Conservation (phyloP, 257 asterid species). For the Gentiana straminea region DNA sequence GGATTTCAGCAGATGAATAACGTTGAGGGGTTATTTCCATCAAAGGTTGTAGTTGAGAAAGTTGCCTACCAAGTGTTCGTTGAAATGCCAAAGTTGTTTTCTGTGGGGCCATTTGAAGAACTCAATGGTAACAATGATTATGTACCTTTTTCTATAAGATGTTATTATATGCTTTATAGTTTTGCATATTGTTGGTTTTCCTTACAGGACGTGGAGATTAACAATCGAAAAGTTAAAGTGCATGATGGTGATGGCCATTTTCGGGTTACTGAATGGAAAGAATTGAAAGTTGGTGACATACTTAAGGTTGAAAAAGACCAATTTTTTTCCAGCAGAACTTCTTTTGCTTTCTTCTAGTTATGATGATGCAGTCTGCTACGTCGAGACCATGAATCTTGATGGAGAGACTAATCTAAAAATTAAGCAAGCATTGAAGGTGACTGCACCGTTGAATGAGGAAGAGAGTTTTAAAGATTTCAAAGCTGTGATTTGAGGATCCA, state of each 20-base stretch:
- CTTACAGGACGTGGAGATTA: constrained; percentile 74
- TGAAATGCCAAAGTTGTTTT: too few relatives aligned
- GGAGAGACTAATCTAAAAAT: constrained; percentile 92
- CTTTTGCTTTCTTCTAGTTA: constrained; percentile 78
- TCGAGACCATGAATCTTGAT: constrained; percentile 93
- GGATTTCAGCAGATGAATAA: too few relatives aligned
- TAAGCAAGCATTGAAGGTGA: constrained; percentile 63
- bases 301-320: constrained; percentile 81
- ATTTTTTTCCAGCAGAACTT: constrained; percentile 81
- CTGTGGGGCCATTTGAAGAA: too few relatives aligned
- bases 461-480: constrained; percentile 32
- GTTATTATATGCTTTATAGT: too few relatives aligned
- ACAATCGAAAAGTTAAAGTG: constrained; percentile 62
- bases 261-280: constrained; percentile 49
- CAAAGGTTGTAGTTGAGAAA: too few relatives aligned
- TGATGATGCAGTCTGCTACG: constrained; percentile 84
- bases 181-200: not conserved
- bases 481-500: constrained; percentile 75
- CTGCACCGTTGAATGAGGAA: constrained; percentile 49
- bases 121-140: too few relatives aligned
- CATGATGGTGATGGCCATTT: constrained; percentile 58
- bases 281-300: constrained; percentile 73
- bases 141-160: too few relatives aligned
- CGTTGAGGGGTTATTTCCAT: too few relatives aligned
- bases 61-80: too few relatives aligned